These are phyloP conservation scores for Curvularia sp. DNA, from an alignment of 2,329 filamentous ascomycete genomes.

Conservation along the genomic window DNA sequence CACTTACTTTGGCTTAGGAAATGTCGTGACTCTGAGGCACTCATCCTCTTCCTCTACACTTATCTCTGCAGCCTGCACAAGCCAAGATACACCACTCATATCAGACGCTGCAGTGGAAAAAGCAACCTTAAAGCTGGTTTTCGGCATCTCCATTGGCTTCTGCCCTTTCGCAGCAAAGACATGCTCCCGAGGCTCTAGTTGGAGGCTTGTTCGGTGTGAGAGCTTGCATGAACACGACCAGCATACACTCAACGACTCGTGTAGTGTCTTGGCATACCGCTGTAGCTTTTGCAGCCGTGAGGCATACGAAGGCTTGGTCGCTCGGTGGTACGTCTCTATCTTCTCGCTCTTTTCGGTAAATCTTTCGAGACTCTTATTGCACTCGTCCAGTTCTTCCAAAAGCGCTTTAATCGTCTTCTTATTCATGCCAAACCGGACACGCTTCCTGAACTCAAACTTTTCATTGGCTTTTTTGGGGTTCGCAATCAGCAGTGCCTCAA, in stretches of 20 bases:
- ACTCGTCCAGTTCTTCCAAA: slow-evolving; percentile 47
- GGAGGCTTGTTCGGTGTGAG: slow-evolving; percentile 44
- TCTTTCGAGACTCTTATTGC: slow-evolving; percentile 49
- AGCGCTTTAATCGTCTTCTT: slow-evolving; percentile 48
- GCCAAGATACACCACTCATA: slow-evolving; percentile 30
- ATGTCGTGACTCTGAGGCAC: slow-evolving; percentile 16
- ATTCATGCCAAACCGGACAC: slow-evolving; percentile 47
- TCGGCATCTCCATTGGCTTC: slow-evolving; percentile 17
- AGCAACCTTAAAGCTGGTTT: slow-evolving; percentile 45
- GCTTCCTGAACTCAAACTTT: slow-evolving; percentile 47
- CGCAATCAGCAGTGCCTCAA: slow-evolving; percentile 45
- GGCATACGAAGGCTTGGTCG: slow-evolving; percentile 45
- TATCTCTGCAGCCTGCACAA: slow-evolving; percentile 45
- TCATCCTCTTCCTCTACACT: slow-evolving; percentile 40
- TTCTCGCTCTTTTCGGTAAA: slow-evolving; percentile 49
- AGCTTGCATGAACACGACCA: slow-evolving; percentile 47
- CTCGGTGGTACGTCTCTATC: slow-evolving; percentile 45
- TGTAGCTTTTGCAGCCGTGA: slow-evolving; percentile 45
- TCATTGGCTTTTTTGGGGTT: slow-evolving; percentile 43
- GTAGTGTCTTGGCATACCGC: slow-evolving; percentile 42
- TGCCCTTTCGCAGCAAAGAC: slow-evolving; percentile 33
- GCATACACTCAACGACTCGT: slow-evolving; percentile 37
- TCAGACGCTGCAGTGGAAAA: slow-evolving; percentile 35
- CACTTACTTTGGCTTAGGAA: slow-evolving; percentile 33
- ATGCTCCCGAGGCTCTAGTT: slow-evolving; percentile 40